Conservation (phyloP, 768 basidiomycete genomes). For the Austroboletus festivus region DNA sequence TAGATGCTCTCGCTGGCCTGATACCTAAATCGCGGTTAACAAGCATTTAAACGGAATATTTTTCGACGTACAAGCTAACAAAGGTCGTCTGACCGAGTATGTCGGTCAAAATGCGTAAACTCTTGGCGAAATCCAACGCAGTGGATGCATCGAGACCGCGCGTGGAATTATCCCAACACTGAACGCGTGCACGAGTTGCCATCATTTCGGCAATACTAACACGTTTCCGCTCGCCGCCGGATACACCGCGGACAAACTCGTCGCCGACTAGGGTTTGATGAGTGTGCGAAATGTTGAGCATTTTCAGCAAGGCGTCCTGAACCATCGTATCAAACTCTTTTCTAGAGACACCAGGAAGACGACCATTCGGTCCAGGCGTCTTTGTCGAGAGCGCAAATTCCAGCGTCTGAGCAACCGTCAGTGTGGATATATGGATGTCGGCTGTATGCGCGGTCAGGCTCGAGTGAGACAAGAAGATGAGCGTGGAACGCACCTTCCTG, state of each 20-base stretch:
- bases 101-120: conserved; percentile 80
- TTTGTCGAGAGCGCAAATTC: conserved; percentile 69
- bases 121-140: conserved; percentile 81
- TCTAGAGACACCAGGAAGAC: conserved; percentile 62
- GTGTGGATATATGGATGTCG: conserved; percentile 77
- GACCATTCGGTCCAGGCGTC: conserved; percentile 70
- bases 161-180: conserved; percentile 84
- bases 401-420: conserved; percentile 78
- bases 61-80: conserved; percentile 57
- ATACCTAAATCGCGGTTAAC: conserved; percentile 41
- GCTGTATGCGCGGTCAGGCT: conserved; percentile 39
- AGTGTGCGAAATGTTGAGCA: conserved; percentile 86
- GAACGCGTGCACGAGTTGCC: conserved; percentile 74
- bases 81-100: conserved; percentile 77
- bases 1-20: conserved; percentile 82
- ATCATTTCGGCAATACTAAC: conserved; percentile 87
- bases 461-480: neutral
- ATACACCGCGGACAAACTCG: conserved; percentile 80
- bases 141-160: conserved; percentile 83
- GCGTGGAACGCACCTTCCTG: conserved; percentile 51
- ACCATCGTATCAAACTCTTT: conserved; percentile 57
- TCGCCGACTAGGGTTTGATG: conserved; percentile 77
- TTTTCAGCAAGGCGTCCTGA: conserved; percentile 60
- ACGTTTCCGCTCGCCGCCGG: conserved; percentile 78
- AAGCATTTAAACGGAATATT: neutral